A percentile compares a stretch with the other conserved stretches of the same genome.
phyloP scores from a whole-genome alignment of 495 filamentous ascomycete species.

The Letharia columbiana region DNA sequence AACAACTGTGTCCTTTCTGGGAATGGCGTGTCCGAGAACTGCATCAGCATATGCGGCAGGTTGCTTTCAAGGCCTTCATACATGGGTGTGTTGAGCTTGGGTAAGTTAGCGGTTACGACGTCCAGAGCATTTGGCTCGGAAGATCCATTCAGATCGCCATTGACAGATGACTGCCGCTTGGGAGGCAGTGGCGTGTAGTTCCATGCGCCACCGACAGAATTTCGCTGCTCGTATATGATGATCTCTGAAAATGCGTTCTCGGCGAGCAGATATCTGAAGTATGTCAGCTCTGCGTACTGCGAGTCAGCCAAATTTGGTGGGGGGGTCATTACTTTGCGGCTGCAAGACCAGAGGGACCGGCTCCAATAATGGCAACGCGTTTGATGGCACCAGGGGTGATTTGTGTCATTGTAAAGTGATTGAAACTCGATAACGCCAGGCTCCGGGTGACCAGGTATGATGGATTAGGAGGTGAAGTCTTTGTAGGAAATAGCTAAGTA shows the following conservation, averaged over 20 bases:
- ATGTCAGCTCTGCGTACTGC: background rate
- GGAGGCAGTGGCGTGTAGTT: background rate
- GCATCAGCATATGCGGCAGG: conserved; percentile 74
- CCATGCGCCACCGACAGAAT: background rate
- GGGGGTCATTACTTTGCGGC: too few relatives aligned
- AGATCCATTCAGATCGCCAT: background rate
- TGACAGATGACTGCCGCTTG: background rate
- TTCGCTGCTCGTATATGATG: background rate
- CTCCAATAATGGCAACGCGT: too few relatives aligned
- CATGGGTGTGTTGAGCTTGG: conserved; percentile 41
- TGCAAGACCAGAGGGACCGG: too few relatives aligned
- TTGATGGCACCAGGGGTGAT: too few relatives aligned
- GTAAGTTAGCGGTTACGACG: conserved; percentile 1
- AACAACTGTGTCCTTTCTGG: conserved; percentile 55
- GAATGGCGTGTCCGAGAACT: conserved; percentile 63
- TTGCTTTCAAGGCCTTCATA: conserved; percentile 78
- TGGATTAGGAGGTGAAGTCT: too few relatives aligned
- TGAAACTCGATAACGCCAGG: too few relatives aligned
- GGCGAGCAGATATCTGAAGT: background rate
- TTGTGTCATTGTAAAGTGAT: too few relatives aligned
- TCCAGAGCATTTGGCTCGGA: background rate
- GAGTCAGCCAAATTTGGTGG: too few relatives aligned
- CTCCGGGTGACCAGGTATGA: too few relatives aligned
- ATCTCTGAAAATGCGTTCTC: background rate
- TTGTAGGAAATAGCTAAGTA: too few relatives aligned